Base-by-base conservation (phyloP, 345 rosid species). In the Geranium rotundifolium region DNA sequence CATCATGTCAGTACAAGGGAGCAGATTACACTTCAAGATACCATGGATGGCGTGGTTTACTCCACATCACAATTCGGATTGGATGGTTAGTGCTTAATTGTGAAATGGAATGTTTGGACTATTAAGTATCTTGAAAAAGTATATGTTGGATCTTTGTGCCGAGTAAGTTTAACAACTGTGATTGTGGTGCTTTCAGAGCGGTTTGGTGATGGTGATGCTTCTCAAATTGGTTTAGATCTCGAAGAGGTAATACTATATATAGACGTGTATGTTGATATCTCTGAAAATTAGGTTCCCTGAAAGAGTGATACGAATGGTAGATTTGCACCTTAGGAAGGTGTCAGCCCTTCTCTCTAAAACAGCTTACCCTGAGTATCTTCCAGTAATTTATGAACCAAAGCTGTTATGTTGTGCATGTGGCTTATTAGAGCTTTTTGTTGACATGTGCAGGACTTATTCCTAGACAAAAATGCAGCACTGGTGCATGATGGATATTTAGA, bases 21-120 rank as follows among this genome's bases (percentile, higher is more conserved):
- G 81, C 99, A 95, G 64, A 95, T 95, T 71, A 95, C 99, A 46
- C 96, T 95, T 29, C 99, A 95, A 73, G 99, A 95, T 73, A 85
- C 89, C 58, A 86, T 90, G 99, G 97, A 95, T 63, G 95, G 93
- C 56, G 95, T 88, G 63, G 91, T 78, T 34, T 90, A 82, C 83
- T 84, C 97, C 67, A 81, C 97, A 59, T 95, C 96, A 18, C 89
- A 88, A 58, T 95, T 90, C 81, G 99, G 96, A 61, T 78, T 88
- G 80, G 99, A 95, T 81, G 99, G 99, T 95, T 54, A 78, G 92
- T 72, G 29, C 31, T n/a, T 64, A 72, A 59, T 54, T 50, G 18
- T 59, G 61, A 67, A 54, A 59, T 57, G 2, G 56, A 34, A 14
- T 72, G 52, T 63, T 68, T 3, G 61, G 59, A 34, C 50, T 27